Evolutionary conservation across 768 basidiomycete genomes (phyloP).

Genomic region (Lactifluus hygrophoroides): DNA sequence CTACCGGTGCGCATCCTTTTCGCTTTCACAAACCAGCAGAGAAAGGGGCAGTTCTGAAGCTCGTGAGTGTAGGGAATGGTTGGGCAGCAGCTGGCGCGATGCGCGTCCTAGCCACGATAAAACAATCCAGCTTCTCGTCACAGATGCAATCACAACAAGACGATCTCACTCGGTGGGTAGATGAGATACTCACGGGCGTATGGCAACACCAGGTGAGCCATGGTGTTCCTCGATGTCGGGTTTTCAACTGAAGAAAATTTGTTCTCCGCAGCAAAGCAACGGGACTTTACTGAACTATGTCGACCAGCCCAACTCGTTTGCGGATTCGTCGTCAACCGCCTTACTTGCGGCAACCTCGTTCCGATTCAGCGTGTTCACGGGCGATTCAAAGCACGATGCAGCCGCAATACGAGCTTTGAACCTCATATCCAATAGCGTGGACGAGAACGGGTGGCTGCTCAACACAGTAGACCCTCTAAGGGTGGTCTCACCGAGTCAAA

Average conservation of each 20-base stretch:
- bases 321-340: constrained; percentile 48
- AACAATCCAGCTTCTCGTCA: constrained; percentile 33
- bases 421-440: constrained; percentile 33
- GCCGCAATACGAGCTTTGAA: constrained; percentile 35
- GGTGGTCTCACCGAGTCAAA: background rate
- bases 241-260: background rate
- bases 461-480: constrained; percentile 13
- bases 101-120: constrained; percentile 48
- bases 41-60: background rate
- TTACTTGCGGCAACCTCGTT: constrained; percentile 50
- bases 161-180: constrained; percentile 44
- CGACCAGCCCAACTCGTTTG: constrained; percentile 41
- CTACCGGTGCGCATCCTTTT: constrained; percentile 35
- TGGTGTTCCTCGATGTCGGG: background rate
- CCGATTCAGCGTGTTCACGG: constrained; percentile 40
- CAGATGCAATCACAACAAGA: constrained; percentile 33
- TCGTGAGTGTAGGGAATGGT: constrained; percentile 38
- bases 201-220: constrained; percentile 37
- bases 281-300: constrained; percentile 48
- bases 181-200: constrained; percentile 39
- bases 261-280: constrained; percentile 28
- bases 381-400: constrained; percentile 30
- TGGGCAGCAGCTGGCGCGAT: constrained; percentile 68
- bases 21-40: background rate
- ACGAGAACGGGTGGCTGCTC: constrained; percentile 24